These are phyloP conservation scores for Houttuynia cordata DNA, from an alignment of 164 flowering plant genomes.

Conservation along the genomic window DNA sequence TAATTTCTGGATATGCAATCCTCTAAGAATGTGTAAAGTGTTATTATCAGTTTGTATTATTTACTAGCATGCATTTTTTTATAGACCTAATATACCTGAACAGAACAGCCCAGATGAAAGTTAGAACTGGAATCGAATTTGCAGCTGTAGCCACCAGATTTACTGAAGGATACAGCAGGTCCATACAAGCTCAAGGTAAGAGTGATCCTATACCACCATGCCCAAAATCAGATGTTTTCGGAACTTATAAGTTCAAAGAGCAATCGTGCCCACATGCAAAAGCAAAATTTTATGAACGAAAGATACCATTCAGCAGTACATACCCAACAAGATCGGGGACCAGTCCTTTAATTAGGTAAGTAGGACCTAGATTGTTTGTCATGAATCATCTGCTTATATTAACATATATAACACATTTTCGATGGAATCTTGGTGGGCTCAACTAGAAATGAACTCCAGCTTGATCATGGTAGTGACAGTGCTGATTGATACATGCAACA, in stretches of 20 bases:
- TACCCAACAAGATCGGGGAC: background rate
- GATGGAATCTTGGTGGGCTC: too few relatives aligned
- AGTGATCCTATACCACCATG: constrained; percentile 36
- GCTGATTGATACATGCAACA: too few relatives aligned
- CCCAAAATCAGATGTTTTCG: background rate
- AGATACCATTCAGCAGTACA: background rate
- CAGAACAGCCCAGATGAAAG: constrained; percentile 51
- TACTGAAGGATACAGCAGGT: constrained; percentile 47
- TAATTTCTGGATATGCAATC: background rate
- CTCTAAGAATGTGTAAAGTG: background rate
- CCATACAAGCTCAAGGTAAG: constrained; percentile 35
- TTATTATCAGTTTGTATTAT: background rate
- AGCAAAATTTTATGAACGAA: background rate
- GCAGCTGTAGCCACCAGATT: constrained; percentile 54
- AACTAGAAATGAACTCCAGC: too few relatives aligned
- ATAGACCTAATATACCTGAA: constrained; percentile 24
- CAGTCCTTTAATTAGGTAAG: too few relatives aligned
- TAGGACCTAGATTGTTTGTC: too few relatives aligned
- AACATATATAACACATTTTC: too few relatives aligned
- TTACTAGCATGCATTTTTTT: background rate
- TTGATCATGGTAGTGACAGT: too few relatives aligned
- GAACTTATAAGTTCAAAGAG: background rate
- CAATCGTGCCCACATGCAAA: background rate
- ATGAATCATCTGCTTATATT: too few relatives aligned
- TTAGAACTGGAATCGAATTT: constrained; percentile 52